phyloP scores from a whole-genome alignment of 306 rosid species.

The Prunus mira region DNA sequence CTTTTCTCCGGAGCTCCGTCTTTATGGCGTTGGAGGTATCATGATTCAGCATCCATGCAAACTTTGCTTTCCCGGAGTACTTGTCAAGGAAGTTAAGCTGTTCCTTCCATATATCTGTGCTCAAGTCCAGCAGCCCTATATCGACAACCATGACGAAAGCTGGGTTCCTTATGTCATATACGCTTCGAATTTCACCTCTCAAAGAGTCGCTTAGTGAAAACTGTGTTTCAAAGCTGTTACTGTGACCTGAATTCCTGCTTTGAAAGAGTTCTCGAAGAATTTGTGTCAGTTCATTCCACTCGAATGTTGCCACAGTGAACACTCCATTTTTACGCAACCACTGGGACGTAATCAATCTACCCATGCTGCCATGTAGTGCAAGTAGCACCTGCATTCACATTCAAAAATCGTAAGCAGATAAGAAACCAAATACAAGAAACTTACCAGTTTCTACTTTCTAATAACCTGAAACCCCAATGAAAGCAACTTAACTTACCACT shows the following conservation, averaged over 20 bases:
- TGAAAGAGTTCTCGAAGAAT: slow-evolving; percentile 70
- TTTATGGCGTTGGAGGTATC: slow-evolving; percentile 81
- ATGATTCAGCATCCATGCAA: slow-evolving; percentile 87
- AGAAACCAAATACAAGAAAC: neutral
- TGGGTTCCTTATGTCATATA: slow-evolving; percentile 67
- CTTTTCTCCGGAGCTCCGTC: slow-evolving; percentile 84
- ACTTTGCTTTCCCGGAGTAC: slow-evolving; percentile 75
- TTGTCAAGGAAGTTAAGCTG: slow-evolving; percentile 80
- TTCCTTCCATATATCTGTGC: slow-evolving; percentile 98
- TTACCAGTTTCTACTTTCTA: neutral
- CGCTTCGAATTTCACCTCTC: slow-evolving; percentile 48
- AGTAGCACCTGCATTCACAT: slow-evolving; percentile 69
- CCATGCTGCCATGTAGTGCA: slow-evolving; percentile 69
- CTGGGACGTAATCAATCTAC: slow-evolving; percentile 64
- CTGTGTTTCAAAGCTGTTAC: slow-evolving; percentile 56
- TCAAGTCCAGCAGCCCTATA: slow-evolving; percentile 82
- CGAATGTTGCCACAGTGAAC: slow-evolving; percentile 73
- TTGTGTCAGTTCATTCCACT: slow-evolving; percentile 94
- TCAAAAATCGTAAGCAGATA: neutral
- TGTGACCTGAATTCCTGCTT: slow-evolving; percentile 44
- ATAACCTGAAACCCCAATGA: neutral
- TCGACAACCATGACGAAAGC: slow-evolving; percentile 70
- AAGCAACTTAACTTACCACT: slow-evolving; percentile 59
- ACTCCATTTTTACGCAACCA: slow-evolving; percentile 78
- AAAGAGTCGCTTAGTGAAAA: slow-evolving; percentile 44